phyloP scores from a whole-genome alignment of 1,284 basidiomycete genomes.

The Vanrija sp. region DNA sequence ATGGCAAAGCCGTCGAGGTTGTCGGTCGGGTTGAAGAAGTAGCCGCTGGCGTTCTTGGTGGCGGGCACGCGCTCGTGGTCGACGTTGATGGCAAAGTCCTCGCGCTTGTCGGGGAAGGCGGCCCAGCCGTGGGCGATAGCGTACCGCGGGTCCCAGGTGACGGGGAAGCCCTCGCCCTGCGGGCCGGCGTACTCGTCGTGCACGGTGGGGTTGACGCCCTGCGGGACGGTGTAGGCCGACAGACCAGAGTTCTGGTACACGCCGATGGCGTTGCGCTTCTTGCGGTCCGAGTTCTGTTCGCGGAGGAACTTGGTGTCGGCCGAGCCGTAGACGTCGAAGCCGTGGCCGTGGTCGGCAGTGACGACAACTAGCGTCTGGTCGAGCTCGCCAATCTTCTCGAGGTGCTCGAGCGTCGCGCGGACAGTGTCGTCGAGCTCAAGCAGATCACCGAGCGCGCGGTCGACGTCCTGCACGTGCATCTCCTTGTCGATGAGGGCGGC shows the following conservation, averaged over 20 bases:
- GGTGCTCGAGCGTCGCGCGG: constrained; percentile 45
- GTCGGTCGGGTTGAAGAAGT: constrained; percentile 47
- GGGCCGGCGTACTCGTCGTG: constrained; percentile 33
- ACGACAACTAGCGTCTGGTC: constrained; percentile 50
- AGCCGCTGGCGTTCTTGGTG: constrained; percentile 28
- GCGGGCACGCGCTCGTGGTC: constrained; percentile 43
- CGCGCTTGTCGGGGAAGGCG: constrained; percentile 45
- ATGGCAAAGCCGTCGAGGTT: constrained; percentile 42
- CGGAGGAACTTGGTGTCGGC: constrained; percentile 47
- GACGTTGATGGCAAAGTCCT: constrained; percentile 37
- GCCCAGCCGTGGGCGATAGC: constrained; percentile 46
- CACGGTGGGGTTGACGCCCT: constrained; percentile 33
- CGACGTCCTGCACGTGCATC: constrained; percentile 49
- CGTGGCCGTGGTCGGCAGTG: constrained; percentile 50
- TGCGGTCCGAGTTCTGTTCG: constrained; percentile 37
- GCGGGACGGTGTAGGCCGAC: constrained; percentile 39
- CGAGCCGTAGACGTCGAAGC: constrained; percentile 46
- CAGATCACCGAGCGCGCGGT: constrained; percentile 50
- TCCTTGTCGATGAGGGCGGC: constrained; percentile 51
- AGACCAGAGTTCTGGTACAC: constrained; percentile 45
- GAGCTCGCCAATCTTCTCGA: constrained; percentile 47
- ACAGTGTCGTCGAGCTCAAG: constrained; percentile 52
- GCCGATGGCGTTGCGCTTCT: constrained; percentile 49
- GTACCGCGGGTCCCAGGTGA: constrained; percentile 49
- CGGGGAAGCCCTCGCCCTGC: constrained; percentile 47